phyloP scores from a whole-genome alignment of 306 rosid species.

The Argentina anserina region DNA sequence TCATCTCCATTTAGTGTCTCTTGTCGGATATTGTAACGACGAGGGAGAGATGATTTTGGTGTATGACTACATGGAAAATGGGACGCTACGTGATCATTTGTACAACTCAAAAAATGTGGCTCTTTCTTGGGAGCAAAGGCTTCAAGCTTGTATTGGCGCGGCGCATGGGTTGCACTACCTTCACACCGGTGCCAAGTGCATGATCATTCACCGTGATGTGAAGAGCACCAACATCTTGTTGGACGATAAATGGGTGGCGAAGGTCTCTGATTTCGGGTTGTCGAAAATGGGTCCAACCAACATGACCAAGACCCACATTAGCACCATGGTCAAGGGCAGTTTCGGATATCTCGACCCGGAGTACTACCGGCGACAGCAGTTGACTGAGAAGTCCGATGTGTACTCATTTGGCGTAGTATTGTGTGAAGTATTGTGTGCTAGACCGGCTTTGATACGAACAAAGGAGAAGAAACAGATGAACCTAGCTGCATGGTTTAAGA shows the following conservation, averaged over 20 bases:
- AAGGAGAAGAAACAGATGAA: constrained; percentile 26
- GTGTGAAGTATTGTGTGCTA: constrained; percentile 14
- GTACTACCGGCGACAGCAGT: constrained; percentile 2
- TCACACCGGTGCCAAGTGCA: not conserved
- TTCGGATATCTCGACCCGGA: constrained; percentile 26
- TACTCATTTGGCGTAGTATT: constrained; percentile 23
- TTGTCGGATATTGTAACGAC: constrained; percentile 20
- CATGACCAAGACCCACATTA: not conserved
- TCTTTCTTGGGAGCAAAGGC: constrained; percentile 15
- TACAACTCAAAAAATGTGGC: not conserved
- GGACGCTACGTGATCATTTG: constrained; percentile 13
- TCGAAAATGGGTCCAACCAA: not conserved
- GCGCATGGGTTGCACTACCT: constrained; percentile 14
- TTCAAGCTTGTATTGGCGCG: constrained; percentile 18
- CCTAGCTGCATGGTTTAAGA: constrained; percentile 33
- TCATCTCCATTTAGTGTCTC: constrained; percentile 18
- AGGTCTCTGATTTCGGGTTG: constrained; percentile 18
- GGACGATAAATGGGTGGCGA: constrained; percentile 22
- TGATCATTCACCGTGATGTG: constrained; percentile 21
- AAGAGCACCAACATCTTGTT: constrained; percentile 19
- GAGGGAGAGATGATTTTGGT: constrained; percentile 22
- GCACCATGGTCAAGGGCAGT: constrained; percentile 13
- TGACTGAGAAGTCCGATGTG: constrained; percentile 25
- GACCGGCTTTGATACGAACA: not conserved
- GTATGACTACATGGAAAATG: constrained; percentile 19